A percentile compares a stretch with the other conserved stretches of the same genome.
These are phyloP conservation scores for Citrus inodora DNA, from an alignment of 345 rosid genomes.

Conservation along the genomic window DNA sequence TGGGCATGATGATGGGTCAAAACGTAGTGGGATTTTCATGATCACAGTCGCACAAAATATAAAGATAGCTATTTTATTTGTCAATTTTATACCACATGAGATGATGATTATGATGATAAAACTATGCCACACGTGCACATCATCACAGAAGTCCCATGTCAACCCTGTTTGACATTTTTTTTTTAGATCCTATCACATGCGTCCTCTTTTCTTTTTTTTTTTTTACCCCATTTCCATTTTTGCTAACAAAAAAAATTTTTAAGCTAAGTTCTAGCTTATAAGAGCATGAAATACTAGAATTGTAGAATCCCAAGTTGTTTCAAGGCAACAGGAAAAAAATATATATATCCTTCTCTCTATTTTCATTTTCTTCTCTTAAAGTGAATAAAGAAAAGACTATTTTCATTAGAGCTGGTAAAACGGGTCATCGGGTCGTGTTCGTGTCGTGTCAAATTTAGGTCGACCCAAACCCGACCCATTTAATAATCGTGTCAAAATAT, in stretches of 20 bases:
- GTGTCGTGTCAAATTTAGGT: no score
- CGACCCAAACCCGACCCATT: no score
- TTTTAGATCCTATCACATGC: neutral
- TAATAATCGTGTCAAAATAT: no score
- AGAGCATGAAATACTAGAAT: neutral
- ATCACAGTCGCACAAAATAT: neutral
- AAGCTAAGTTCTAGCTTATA: neutral
- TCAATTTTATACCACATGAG: slow-evolving; percentile 8
- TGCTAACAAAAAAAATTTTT: neutral
- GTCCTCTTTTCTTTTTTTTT: neutral
- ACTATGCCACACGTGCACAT: slow-evolving; percentile 45
- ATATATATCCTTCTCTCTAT: no score
- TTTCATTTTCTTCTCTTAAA: no score
- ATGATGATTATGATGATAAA: slow-evolving; percentile 12
- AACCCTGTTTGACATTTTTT: slow-evolving; percentile 29
- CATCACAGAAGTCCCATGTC: slow-evolving; percentile 26
- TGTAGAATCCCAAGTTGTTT: no score
- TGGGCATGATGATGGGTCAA: slow-evolving; percentile 22
- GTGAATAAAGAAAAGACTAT: no score
- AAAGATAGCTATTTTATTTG: neutral
- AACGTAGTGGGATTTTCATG: slow-evolving; percentile 18
- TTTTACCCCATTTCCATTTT: neutral
- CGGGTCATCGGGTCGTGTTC: no score
- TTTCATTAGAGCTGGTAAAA: no score
- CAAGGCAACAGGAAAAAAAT: no score